Conservation (phyloP, 2,329 filamentous ascomycete genomes). For the Aspergillus ochraceoroseus region DNA sequence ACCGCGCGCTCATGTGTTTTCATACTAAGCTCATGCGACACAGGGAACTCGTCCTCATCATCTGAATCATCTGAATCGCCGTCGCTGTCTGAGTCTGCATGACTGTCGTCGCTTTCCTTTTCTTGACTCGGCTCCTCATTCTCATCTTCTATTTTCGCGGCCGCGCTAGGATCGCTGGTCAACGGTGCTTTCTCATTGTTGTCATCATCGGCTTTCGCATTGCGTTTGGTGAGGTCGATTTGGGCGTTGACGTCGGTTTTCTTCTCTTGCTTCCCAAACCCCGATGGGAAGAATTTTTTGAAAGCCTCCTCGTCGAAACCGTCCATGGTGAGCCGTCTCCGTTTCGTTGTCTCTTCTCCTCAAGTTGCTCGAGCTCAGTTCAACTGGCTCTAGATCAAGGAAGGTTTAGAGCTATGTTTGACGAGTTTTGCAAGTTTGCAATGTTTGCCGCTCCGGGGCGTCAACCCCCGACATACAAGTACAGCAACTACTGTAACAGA, state of each 20-base stretch:
- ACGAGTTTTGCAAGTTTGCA: constrained; percentile 22
- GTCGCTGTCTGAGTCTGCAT: constrained; percentile 39
- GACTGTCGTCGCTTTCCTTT: constrained; percentile 25
- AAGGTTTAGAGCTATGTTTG: constrained; percentile 19
- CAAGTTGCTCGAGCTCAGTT: background rate
- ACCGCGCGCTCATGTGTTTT: constrained; percentile 88
- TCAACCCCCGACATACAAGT: too few species aligned
- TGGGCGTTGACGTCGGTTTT: constrained; percentile 71
- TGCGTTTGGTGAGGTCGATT: constrained; percentile 70
- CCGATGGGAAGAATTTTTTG: constrained; percentile 64
- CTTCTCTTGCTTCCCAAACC: constrained; percentile 78
- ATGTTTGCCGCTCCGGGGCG: constrained; percentile 24
- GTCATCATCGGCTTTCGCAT: constrained; percentile 26
- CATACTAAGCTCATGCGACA: constrained; percentile 86
- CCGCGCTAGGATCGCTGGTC: constrained; percentile 21
- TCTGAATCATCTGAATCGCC: constrained; percentile 61
- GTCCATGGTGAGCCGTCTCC: constrained; percentile 32
- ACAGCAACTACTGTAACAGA: too few species aligned
- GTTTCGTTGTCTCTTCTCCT: background rate
- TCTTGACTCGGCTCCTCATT: background rate
- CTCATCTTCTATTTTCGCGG: constrained; percentile 25
- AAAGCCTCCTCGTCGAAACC: constrained; percentile 46
- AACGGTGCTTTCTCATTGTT: constrained; percentile 26
- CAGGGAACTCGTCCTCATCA: constrained; percentile 82
- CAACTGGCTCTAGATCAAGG: constrained; percentile 1